Base-by-base conservation (phyloP, 805 yeast genomes). In the Metschnikowia peoriensis region DNA sequence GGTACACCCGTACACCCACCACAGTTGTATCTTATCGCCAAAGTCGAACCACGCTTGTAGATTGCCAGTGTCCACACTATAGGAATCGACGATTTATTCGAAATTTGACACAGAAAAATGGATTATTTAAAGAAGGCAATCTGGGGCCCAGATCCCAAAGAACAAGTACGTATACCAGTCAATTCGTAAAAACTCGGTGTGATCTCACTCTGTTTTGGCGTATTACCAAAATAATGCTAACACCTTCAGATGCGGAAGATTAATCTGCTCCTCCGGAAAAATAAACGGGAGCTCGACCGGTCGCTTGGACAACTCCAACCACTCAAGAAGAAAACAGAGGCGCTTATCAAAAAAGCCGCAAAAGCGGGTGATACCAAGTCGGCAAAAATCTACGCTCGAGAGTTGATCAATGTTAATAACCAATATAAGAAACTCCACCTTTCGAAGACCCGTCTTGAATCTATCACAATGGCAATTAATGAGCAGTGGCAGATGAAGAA, bases 61-160 rank as follows among this genome's bases (percentile, higher is more conserved):
- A 29, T 22, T 14, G 22, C 22, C 22, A 3, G 22, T 22, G 22
- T 4, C 22, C 22, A 22, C 22, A 22, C 22, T 22, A 22, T 22
- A 22, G 22, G 4, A 22, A 22, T 22, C 22, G 22, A 22, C 22
- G 22, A 22, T 22, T 22, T 22, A 22, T 22, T 22, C 22, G 22
- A 22, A 3, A 22, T 22, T 22, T 22, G 22, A 22, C 10, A 32
- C 35, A 11, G 22, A n/a, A 17, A 11, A 28, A 93, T 93, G 98
- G 90, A 93, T 65, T 86, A 78, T 66, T 68, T 93, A 35, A 92
- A 89, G 72, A 85, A 86, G 66, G 88, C 92, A 4, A 85, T 93
- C 38, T 93, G 96, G 87, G 99, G 99, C 0, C 97, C 98, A 0
- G 97, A 92, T 65, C 97, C 97, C 41, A 86, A 86, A 63, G 98